Evolutionary conservation across 495 filamentous ascomycete genomes (phyloP).

Genomic region (Penicillium pulvis): DNA sequence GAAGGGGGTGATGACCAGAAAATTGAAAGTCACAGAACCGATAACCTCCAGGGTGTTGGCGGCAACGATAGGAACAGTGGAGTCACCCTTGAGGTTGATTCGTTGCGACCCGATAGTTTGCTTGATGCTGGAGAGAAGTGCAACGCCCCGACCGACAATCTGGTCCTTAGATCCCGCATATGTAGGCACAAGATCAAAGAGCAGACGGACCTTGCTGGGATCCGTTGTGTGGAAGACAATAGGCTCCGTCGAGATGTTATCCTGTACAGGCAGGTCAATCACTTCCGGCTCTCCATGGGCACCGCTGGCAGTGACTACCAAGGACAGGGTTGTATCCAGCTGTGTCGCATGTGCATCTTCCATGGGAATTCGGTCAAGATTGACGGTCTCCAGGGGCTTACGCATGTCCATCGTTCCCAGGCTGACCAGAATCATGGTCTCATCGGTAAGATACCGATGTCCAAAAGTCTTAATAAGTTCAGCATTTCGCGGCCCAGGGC

Average conservation of each 20-base stretch:
- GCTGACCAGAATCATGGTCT: constrained; percentile 88
- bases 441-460: constrained; percentile 88
- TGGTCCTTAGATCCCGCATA: constrained; percentile 88
- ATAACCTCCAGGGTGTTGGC: constrained; percentile 83
- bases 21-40: constrained; percentile 94
- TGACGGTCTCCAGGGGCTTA: constrained; percentile 77
- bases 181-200: constrained; percentile 97
- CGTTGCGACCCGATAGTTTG: constrained; percentile 76
- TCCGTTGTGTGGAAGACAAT: constrained; percentile 84
- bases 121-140: constrained; percentile 82
- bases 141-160: constrained; percentile 89
- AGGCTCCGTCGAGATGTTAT: constrained; percentile 89
- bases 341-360: constrained; percentile 87
- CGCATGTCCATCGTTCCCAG: constrained; percentile 92
- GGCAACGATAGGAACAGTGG: constrained; percentile 87
- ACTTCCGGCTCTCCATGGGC: constrained; percentile 84
- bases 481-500: constrained; percentile 41
- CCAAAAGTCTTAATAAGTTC: constrained; percentile 94
- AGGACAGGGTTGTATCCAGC: constrained; percentile 88
- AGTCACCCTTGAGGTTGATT: constrained; percentile 88
- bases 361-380: constrained; percentile 85
- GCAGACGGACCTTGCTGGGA: constrained; percentile 76
- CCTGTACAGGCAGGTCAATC: constrained; percentile 90
- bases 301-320: constrained; percentile 88
- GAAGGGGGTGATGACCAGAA: constrained; percentile 92